Evolutionary conservation across 116 monocot genomes (phyloP).

Genomic region (Papilionanthe hybrid): DNA sequence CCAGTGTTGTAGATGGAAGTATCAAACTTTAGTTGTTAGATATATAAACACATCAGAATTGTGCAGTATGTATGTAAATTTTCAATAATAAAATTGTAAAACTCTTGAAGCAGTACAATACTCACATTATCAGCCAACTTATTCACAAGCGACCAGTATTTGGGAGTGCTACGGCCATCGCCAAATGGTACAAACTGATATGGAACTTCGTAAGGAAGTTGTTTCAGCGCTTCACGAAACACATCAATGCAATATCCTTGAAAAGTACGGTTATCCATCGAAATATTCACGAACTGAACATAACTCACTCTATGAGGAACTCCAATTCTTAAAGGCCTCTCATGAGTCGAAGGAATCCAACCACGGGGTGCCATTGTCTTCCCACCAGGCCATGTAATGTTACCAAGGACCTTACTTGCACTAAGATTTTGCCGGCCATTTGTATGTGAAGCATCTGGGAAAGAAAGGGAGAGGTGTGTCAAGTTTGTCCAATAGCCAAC

Average conservation of each 20-base stretch:
- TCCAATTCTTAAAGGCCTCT: constrained; percentile 43
- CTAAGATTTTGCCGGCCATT: constrained; percentile 14
- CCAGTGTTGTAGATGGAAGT: no score
- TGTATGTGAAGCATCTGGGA: constrained; percentile 10
- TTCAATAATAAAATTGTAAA: neutral
- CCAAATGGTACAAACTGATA: constrained; percentile 49
- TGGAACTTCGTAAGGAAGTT: constrained; percentile 51
- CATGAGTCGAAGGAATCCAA: constrained; percentile 37
- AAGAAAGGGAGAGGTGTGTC: constrained; percentile 24
- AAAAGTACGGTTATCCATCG: constrained; percentile 3
- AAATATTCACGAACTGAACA: constrained; percentile 26
- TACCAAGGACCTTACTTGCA: constrained; percentile 15
- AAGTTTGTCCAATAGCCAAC: constrained; percentile 49
- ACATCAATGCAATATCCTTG: constrained; percentile 63
- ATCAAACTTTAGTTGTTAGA: no score
- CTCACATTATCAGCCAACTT: constrained; percentile 42
- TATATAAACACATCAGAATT: no score
- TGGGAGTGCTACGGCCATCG: constrained; percentile 39
- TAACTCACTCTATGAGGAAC: constrained; percentile 52
- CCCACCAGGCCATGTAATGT: constrained; percentile 49
- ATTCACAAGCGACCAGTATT: constrained; percentile 39
- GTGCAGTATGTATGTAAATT: no score
- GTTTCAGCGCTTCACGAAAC: constrained; percentile 37
- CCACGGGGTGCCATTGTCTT: constrained; percentile 37
- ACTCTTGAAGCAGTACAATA: neutral